Percentiles rank a stretch among this genome's conserved stretches.
phyloP scores from a whole-genome alignment of 495 filamentous ascomycete genomes.

The Penicillium nucicola region DNA sequence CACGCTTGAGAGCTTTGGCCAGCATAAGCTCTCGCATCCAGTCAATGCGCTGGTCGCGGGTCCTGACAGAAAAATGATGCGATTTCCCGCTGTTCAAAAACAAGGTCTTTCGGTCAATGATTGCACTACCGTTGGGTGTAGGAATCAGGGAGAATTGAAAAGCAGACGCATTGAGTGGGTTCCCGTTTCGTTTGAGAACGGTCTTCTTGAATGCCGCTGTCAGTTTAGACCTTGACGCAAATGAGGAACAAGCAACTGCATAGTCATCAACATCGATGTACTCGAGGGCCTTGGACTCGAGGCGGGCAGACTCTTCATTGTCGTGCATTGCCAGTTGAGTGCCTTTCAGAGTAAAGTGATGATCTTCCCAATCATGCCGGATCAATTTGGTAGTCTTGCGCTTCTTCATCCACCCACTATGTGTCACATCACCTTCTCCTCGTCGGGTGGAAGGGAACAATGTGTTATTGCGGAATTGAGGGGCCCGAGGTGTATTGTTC shows the following conservation, averaged over 20 bases:
- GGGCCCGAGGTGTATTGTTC: slow-evolving; percentile 21
- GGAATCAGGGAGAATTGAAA: slow-evolving; percentile 94
- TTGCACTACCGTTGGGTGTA: slow-evolving; percentile 43
- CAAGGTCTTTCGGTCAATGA: slow-evolving; percentile 49
- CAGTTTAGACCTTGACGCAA: slow-evolving; percentile 70
- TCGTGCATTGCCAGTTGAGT: slow-evolving; percentile 81
- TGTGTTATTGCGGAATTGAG: slow-evolving; percentile 20
- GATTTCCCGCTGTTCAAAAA: slow-evolving; percentile 55
- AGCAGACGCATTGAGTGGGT: slow-evolving; percentile 52
- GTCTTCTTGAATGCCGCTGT: slow-evolving; percentile 85
- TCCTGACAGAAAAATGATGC: slow-evolving; percentile 92
- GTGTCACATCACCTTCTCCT: slow-evolving; percentile 44
- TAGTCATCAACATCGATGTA: slow-evolving; percentile 94
- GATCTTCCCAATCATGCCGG: slow-evolving; percentile 90
- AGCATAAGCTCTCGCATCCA: slow-evolving; percentile 99
- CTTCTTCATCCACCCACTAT: slow-evolving; percentile 91
- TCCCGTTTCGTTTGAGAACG: slow-evolving; percentile 58
- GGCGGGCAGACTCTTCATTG: slow-evolving; percentile 53
- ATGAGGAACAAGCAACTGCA: slow-evolving; percentile 81
- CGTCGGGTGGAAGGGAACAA: slow-evolving; percentile 16
- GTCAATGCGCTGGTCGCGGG: slow-evolving; percentile 84
- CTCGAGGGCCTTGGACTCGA: slow-evolving; percentile 58
- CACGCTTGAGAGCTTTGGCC: slow-evolving; percentile 73
- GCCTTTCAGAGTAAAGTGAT: slow-evolving; percentile 81
- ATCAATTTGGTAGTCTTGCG: slow-evolving; percentile 83